Evolutionary conservation across 345 rosid species (phyloP), one percentile per base, ranked within the genome.

Genomic region (Gossypium herbaceum): DNA sequence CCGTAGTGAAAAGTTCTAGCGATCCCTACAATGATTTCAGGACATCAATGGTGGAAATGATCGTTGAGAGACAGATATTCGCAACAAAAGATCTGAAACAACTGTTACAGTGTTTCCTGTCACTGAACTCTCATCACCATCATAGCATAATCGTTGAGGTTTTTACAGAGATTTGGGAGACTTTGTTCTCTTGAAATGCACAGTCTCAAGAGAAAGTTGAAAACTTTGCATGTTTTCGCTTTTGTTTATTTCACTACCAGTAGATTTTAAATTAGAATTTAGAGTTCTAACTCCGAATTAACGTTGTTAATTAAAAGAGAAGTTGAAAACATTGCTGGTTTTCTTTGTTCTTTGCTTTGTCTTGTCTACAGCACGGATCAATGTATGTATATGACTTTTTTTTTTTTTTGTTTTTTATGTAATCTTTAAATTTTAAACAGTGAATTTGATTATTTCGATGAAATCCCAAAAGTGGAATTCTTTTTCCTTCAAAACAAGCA

Each of bases 31-130:
- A 84, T 16, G 97, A 92, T 78, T 92, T 92, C 60, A 84, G 88
- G 80, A 82, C 77, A 60, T 92, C 96, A 17, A 90, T 88, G 97
- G 86, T 88, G 82, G 95, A 92, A 88, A 92, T 92, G 97, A 92
- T 92, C 8, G 68, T 89, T 57, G 97, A 89, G 85, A 90, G 84
- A 77, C 88, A 89, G 81, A 83, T 92, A 75, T 90, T 89, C 73
- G 82, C 80, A 25, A 82, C 85, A 3, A 81, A 76, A 75, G 94
- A 88, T 45, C 75, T 92, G 20, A 90, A 92, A 78, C 72, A 88
- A 73, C 87, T 92, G 73, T 79, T 92, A 22, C 92, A 87, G 74
- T 92, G 97, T 79, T 92, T 92, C 74, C 76, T 92, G 25, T 79
- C 86, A 16, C 80, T 92, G 70, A 92, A 92, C 84, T 89, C 94